Conservation (phyloP, 306 rosid species). For the Rubus idaeus region DNA sequence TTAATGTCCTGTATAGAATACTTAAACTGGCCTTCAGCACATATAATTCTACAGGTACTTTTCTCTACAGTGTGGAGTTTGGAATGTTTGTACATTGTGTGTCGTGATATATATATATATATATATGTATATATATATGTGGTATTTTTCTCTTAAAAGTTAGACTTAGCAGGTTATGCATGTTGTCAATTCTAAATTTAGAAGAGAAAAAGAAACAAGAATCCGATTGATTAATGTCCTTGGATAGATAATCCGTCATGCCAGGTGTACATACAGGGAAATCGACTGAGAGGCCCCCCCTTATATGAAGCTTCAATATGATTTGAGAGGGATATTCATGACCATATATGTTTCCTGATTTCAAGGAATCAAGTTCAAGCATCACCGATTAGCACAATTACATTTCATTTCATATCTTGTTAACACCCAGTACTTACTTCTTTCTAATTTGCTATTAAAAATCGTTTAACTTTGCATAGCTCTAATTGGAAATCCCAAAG, state of each 20-base stretch:
- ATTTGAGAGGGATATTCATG: not conserved
- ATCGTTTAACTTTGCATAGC: too few relatives aligned
- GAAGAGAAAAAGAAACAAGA: not conserved
- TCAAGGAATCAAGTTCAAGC: not conserved
- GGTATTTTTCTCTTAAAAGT: not conserved
- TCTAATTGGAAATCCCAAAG: too few relatives aligned
- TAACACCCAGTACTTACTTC: too few relatives aligned
- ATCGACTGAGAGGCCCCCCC: too few relatives aligned
- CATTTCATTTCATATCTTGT: not conserved
- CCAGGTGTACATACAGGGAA: not conserved
- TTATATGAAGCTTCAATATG: too few relatives aligned
- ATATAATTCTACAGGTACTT: not conserved
- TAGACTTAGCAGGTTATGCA: not conserved
- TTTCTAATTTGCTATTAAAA: too few relatives aligned
- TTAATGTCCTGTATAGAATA: not conserved
- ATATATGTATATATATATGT: too few relatives aligned
- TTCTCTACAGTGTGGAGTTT: not conserved
- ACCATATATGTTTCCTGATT: not conserved
- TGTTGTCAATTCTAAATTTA: not conserved
- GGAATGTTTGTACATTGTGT: too few relatives aligned
- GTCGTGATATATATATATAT: too few relatives aligned
- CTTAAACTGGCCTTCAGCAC: not conserved
- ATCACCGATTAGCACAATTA: not conserved
- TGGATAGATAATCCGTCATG: not conserved
- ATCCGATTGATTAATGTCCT: not conserved